Evolutionary conservation across 1,284 basidiomycete species (phyloP), one percentile per base, ranked within the genome.

Genomic region (Kwoniella shivajii): DNA sequence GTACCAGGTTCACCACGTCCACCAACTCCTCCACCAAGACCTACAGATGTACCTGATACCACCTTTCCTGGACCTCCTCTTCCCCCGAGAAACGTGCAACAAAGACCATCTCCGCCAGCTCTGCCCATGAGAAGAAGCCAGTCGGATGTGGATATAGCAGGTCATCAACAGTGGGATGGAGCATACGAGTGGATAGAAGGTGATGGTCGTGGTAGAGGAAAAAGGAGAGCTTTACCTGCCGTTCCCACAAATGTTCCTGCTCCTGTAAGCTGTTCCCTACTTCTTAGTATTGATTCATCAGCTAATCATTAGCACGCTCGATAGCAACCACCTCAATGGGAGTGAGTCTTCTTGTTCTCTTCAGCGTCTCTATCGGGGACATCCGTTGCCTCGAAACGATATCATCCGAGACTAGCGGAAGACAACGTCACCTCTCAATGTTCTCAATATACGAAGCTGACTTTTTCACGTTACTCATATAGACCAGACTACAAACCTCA

Each of bases 401-500:
- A n/a, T n/a, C n/a, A n/a, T 30, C 26, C 39, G 39, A 22, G 39
- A 42, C n/a, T 14, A 5, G 10, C 16, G 4, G 18, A 38, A 41
- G 49, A 30, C 51, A 34, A 53, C 51, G 51, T 53, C 51, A 45
- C 36, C 51, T 30, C 22, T 18, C 22, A n/a, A 26, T 24, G 7
- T 26, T 10, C 26, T 33, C 7, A 14, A 10, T n/a, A 16, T n/a
- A n/a, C n/a, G 31, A 14, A 16, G 45, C 30, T 36, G 33, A 33
- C 18, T 10, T 9, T 10, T 39, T 18, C 5, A 7, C 10, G 22
- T 10, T 48, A 6, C 13, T 20, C n/a, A n/a, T 22, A 6, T 53
- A 72, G 71, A 58, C 71, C 71, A 24, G 71, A 72, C 48, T 68
- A 67, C 49, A 72, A 72, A 57, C 51, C 71, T 11, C 67, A 69